Conservation (phyloP, 768 basidiomycete species). For the Pisolithus orientalis region DNA sequence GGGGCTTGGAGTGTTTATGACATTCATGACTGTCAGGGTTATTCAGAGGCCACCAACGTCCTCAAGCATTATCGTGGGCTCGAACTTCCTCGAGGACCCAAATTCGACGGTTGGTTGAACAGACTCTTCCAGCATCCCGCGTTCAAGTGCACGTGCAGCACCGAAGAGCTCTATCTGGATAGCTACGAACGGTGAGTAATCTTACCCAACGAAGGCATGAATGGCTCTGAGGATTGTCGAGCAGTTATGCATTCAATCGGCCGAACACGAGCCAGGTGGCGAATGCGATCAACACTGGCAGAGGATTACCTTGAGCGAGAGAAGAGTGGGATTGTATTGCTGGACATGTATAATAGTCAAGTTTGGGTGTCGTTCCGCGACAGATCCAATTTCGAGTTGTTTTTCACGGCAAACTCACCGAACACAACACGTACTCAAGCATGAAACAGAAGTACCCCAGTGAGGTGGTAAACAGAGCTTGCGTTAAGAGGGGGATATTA, state of each 20-base stretch:
- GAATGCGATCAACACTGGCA: constrained; percentile 66
- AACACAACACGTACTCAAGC: too few relatives aligned
- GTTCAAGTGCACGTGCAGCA: constrained; percentile 65
- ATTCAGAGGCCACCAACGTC: constrained; percentile 57
- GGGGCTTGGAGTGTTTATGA: neutral
- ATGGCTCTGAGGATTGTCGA: neutral
- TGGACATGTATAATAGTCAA: too few relatives aligned
- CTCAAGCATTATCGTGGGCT: constrained; percentile 66
- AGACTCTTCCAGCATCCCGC: constrained; percentile 53
- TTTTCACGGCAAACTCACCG: too few relatives aligned
- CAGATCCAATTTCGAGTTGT: too few relatives aligned
- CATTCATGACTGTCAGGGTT: constrained; percentile 44
- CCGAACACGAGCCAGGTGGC: constrained; percentile 75
- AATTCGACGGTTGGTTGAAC: constrained; percentile 47
- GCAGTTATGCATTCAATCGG: constrained; percentile 69
- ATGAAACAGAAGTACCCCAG: too few relatives aligned
- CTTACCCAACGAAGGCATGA: neutral
- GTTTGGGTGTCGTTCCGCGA: too few relatives aligned
- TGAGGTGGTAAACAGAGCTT: too few relatives aligned
- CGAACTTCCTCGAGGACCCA: constrained; percentile 41
- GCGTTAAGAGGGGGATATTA: too few relatives aligned
- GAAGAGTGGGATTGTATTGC: neutral
- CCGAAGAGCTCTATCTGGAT: constrained; percentile 59
- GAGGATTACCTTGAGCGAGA: constrained; percentile 48
- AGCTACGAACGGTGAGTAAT: constrained; percentile 58